A percentile compares a stretch with the other conserved stretches of the same genome.
Conservation (phyloP, 228 moss, liverwort and hornwort genomes). For the Sphagnum fallax region DNA sequence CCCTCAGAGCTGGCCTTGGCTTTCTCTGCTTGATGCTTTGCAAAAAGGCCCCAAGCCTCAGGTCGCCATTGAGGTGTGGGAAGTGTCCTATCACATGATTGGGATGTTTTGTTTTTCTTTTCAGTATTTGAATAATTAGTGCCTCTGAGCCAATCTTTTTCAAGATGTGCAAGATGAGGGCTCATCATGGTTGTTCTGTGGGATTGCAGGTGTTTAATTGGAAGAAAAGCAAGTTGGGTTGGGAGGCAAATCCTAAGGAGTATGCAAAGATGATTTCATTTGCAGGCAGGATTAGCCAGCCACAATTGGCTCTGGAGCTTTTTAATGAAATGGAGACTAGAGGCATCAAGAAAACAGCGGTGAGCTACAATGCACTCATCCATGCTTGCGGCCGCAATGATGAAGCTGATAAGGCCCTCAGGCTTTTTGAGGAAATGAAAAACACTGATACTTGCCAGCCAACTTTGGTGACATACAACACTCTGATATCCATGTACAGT, state of each 20-base stretch:
- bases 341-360: conserved; percentile 62
- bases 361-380: conserved; percentile 82
- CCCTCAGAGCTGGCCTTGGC: conserved; percentile 79
- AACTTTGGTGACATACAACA: conserved; percentile 90
- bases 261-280: conserved; percentile 97
- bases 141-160: background rate
- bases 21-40: conserved; percentile 81
- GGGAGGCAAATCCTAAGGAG: conserved; percentile 71
- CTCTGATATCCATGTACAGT: conserved; percentile 94
- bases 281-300: conserved; percentile 77
- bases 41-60: conserved; percentile 89
- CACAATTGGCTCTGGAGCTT: conserved; percentile 54
- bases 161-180: background rate
- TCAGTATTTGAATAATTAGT: background rate
- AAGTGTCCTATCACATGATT: background rate
- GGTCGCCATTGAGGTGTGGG: conserved; percentile 76
- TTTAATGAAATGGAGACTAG: conserved; percentile 75
- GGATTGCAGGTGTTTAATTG: conserved; percentile 81
- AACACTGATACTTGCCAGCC: conserved; percentile 73
- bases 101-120: background rate
- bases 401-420: conserved; percentile 52
- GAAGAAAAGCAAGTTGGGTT: conserved; percentile 82
- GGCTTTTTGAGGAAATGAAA: conserved; percentile 72
- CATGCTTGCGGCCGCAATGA: conserved; percentile 82
- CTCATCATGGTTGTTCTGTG: background rate